Evolutionary conservation across 208 protist species (phyloP).

Genomic region (Crithidia fasciculata): DNA sequence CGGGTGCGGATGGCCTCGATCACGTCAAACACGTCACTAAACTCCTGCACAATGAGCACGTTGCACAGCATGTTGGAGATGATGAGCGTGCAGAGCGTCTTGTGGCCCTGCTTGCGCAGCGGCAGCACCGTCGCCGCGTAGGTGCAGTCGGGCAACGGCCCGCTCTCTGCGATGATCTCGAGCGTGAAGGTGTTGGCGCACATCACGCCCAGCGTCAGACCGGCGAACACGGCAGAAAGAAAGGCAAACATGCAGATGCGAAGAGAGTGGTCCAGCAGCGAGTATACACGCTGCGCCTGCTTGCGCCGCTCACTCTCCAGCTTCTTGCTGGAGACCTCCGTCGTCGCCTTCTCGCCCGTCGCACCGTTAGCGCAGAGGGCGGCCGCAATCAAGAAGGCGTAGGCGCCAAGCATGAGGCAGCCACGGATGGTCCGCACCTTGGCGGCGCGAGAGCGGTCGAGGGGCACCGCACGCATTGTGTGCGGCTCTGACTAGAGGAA

Average conservation of each 20-base stretch:
- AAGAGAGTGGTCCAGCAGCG: slow-evolving; percentile 61
- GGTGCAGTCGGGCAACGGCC: slow-evolving; percentile 71
- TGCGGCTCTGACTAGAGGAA: too few species aligned
- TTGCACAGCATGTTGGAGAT: slow-evolving; percentile 91
- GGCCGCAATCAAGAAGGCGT: slow-evolving; percentile 4
- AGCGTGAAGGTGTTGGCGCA: slow-evolving; percentile 87
- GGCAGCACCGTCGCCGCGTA: slow-evolving; percentile 82
- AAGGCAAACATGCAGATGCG: slow-evolving; percentile 63
- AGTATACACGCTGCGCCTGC: slow-evolving; percentile 67
- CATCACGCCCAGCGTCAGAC: slow-evolving; percentile 91
- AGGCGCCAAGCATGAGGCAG: slow-evolving; percentile 22
- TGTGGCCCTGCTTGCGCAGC: slow-evolving; percentile 78
- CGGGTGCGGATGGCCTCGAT: slow-evolving; percentile 47
- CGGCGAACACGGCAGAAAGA: slow-evolving; percentile 88
- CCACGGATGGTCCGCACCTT: slow-evolving; percentile 15
- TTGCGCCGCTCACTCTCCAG: slow-evolving; percentile 28
- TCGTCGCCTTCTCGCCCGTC: not conserved
- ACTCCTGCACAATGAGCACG: slow-evolving; percentile 86
- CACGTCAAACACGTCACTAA: slow-evolving; percentile 53
- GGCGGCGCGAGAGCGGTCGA: slow-evolving; percentile 6
- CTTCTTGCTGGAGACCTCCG: slow-evolving; percentile 12
- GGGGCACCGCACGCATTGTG: not conserved
- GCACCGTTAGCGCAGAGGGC: slow-evolving; percentile 12
- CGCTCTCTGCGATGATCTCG: slow-evolving; percentile 89
- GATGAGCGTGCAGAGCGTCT: slow-evolving; percentile 88